Evolutionary conservation across 208 protist genomes (phyloP).

Genomic region (Leishmania lainsoni): DNA sequence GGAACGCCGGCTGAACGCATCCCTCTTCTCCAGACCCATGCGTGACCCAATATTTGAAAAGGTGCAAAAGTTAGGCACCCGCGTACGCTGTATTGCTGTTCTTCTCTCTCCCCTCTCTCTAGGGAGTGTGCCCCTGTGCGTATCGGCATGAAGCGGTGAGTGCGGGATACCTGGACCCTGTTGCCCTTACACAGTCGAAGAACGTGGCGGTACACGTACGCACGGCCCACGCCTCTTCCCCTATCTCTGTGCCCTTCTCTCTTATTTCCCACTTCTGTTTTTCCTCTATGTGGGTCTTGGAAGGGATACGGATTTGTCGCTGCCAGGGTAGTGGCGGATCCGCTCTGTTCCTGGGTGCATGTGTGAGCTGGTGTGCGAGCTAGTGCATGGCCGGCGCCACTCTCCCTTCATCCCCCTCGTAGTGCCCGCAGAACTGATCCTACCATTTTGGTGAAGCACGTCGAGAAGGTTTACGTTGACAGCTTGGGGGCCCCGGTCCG

Average conservation of each 20-base stretch:
- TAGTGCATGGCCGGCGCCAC: too few relatives aligned
- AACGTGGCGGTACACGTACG: neutral
- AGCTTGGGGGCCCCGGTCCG: neutral
- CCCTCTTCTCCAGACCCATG: constrained; percentile 6
- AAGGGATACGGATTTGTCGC: too few relatives aligned
- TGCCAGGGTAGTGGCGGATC: neutral
- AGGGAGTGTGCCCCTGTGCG: neutral
- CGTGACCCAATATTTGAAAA: neutral
- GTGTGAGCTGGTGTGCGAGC: too few relatives aligned
- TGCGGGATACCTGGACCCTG: neutral
- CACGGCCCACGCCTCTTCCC: neutral
- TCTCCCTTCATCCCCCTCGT: neutral
- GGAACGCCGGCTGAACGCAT: constrained; percentile 21
- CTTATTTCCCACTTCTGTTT: neutral
- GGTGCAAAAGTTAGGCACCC: neutral
- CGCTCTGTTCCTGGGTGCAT: neutral
- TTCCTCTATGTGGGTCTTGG: too few relatives aligned
- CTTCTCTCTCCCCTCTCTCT: neutral
- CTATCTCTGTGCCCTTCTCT: neutral
- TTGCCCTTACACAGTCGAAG: neutral
- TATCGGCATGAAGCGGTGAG: neutral
- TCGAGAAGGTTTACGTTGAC: too few relatives aligned
- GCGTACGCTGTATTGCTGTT: neutral
- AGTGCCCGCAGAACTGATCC: too few relatives aligned
- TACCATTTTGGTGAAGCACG: too few relatives aligned